Conservation (phyloP, 1,284 basidiomycete species). For the Nidula niveotomentosa region DNA sequence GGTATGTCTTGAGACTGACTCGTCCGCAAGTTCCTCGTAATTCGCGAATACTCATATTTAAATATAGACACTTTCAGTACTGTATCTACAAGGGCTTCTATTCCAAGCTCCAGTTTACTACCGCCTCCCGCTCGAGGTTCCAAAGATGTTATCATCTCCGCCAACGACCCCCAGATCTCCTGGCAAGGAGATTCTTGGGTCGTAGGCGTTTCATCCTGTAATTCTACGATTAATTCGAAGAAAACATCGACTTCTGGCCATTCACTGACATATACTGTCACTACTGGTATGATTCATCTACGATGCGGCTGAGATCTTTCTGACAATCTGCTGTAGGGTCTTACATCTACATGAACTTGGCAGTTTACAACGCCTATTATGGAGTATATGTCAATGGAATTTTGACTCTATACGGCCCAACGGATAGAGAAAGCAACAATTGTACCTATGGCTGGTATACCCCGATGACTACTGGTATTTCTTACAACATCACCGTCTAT, state of each 20-base stretch:
- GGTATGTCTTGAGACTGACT: too few relatives aligned
- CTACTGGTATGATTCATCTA: slow-evolving; percentile 3
- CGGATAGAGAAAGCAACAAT: background rate
- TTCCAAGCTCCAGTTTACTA: background rate
- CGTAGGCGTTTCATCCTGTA: background rate
- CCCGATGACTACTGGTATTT: background rate
- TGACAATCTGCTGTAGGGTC: background rate
- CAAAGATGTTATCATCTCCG: background rate
- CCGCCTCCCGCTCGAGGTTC: background rate
- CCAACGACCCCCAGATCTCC: background rate
- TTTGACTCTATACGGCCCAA: background rate
- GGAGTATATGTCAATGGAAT: slow-evolving; percentile 5
- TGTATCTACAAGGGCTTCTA: background rate
- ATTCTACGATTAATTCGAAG: slow-evolving; percentile 3
- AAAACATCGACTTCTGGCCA: slow-evolving; percentile 1
- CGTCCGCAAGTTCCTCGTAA: background rate
- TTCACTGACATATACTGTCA: slow-evolving; percentile 7
- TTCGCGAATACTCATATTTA: background rate
- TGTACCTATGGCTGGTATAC: background rate
- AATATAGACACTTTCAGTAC: background rate
- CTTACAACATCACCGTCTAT: background rate
- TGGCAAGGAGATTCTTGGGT: background rate
- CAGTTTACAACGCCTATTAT: slow-evolving; percentile 2
- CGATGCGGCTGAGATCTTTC: background rate
- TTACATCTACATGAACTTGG: slow-evolving; percentile 5